phyloP scores from a whole-genome alignment of 805 yeast species.

The Teunomyces lycoperdinae region DNA sequence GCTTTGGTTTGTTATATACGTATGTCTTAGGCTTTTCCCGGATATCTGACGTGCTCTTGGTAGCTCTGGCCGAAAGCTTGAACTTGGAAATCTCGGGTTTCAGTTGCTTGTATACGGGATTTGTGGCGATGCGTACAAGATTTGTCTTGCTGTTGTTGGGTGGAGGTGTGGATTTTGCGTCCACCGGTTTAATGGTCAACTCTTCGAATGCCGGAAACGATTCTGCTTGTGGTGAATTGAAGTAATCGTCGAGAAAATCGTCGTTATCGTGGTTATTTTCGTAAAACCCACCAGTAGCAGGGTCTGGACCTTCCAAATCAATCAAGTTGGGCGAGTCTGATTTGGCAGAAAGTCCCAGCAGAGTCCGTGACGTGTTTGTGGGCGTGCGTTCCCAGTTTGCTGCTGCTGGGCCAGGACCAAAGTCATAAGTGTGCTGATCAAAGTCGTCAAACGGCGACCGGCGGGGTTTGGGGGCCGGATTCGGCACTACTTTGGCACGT shows the following conservation, averaged over 20 bases:
- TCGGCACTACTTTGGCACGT: slow-evolving; percentile 11
- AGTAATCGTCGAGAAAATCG: slow-evolving; percentile 8
- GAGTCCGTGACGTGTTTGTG: slow-evolving; percentile 4
- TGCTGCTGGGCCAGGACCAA: background rate
- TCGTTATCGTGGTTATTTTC: background rate
- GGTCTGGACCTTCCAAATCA: slow-evolving; percentile 54
- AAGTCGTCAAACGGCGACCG: slow-evolving; percentile 31
- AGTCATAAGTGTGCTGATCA: slow-evolving; percentile 29
- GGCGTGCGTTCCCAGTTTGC: slow-evolving; percentile 6
- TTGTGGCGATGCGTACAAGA: slow-evolving; percentile 5
- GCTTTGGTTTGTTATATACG: slow-evolving; percentile 38
- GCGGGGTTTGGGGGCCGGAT: slow-evolving; percentile 1
- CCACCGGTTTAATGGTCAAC: slow-evolving; percentile 15
- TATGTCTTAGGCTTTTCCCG: slow-evolving; percentile 18
- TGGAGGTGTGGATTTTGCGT: background rate
- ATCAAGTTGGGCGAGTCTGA: slow-evolving; percentile 51
- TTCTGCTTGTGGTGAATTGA: slow-evolving; percentile 2
- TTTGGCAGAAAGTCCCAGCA: slow-evolving; percentile 5
- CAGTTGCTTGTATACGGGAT: slow-evolving; percentile 2
- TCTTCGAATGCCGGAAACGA: slow-evolving; percentile 20
- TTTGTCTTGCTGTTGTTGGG: background rate
- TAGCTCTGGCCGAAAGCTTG: background rate
- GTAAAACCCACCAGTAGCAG: background rate
- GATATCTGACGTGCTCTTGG: slow-evolving; percentile 24
- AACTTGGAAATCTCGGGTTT: background rate